Evolutionary conservation across 495 filamentous ascomycete species (phyloP).

Genomic region (Lophiotrema nucula): DNA sequence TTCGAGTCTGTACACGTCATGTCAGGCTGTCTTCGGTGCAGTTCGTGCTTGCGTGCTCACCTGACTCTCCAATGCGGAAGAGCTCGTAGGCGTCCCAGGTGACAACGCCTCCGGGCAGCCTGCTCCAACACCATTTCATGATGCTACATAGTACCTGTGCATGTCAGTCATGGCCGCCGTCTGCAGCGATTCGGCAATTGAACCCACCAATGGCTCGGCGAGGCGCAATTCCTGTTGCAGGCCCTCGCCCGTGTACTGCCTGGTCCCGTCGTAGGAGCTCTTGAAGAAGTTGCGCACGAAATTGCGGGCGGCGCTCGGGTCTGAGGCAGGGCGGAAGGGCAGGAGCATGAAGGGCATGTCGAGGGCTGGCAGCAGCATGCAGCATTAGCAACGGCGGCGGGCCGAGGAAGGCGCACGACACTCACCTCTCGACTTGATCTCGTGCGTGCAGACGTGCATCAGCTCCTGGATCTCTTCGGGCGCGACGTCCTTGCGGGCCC

Average conservation of each 20-base stretch:
- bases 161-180: conserved; percentile 21
- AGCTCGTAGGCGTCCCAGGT: conserved; percentile 96
- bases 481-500: conserved; percentile 78
- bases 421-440: conserved; percentile 92
- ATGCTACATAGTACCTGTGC: conserved; percentile 84
- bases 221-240: conserved; percentile 86
- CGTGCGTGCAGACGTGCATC: conserved; percentile 76
- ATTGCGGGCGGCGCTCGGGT: conserved; percentile 83
- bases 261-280: conserved; percentile 39
- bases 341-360: conserved; percentile 90
- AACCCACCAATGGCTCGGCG: conserved; percentile 84
- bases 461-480: conserved; percentile 90
- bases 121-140: conserved; percentile 98
- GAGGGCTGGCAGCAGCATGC: no score
- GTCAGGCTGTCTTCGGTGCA: not conserved
- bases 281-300: conserved; percentile 95
- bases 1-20: conserved; percentile 67
- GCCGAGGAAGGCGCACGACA: no score
- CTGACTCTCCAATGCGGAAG: conserved; percentile 91
- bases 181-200: conserved; percentile 24
- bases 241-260: conserved; percentile 55
- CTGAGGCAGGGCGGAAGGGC: conserved; percentile 90
- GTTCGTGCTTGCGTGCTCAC: conserved; percentile 48
- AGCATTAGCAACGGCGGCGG: conserved; percentile 13
- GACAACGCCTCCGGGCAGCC: conserved; percentile 87